Evolutionary conservation across 805 yeast species (phyloP).

Genomic region (Wilhelminamyces savonicus): DNA sequence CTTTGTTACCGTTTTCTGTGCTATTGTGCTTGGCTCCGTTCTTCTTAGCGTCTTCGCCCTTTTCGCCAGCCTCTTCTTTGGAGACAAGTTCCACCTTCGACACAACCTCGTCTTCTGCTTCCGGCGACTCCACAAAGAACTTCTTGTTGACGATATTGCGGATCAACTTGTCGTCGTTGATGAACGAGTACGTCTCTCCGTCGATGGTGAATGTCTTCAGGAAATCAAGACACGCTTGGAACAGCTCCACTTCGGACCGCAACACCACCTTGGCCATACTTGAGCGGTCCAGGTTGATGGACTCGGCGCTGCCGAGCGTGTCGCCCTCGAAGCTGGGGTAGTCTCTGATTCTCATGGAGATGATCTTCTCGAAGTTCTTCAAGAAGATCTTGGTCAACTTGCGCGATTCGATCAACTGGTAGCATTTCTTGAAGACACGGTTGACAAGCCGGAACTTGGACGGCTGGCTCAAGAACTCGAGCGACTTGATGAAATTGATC

Average conservation of each 20-base stretch:
- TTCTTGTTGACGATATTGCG: constrained; percentile 53
- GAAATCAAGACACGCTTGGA: constrained; percentile 33
- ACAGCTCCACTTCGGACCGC: constrained; percentile 48
- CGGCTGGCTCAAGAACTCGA: constrained; percentile 9
- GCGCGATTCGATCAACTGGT: constrained; percentile 50
- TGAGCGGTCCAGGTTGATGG: too few species aligned
- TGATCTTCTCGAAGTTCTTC: constrained; percentile 23
- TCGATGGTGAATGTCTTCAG: constrained; percentile 14
- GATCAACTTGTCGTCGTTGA: constrained; percentile 55
- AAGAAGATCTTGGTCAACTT: constrained; percentile 38
- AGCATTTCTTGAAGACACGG: constrained; percentile 52
- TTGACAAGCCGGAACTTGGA: constrained; percentile 29
- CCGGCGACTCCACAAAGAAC: constrained; percentile 6
- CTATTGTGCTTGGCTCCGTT: constrained; percentile 16
- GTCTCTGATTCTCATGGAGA: constrained; percentile 31
- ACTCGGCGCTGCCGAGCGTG: too few species aligned
- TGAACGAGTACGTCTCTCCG: constrained; percentile 28
- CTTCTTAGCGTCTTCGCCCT: constrained; percentile 18
- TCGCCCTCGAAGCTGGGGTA: too few species aligned
- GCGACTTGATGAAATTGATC: constrained; percentile 17
- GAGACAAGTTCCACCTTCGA: too few species aligned
- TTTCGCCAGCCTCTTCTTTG: constrained; percentile 7
- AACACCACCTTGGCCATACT: constrained; percentile 52
- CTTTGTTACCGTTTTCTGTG: too few species aligned
- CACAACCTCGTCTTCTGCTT: too few species aligned